Base-by-base conservation (phyloP, 441 rosid genomes). In the Erysimum cheiri region DNA sequence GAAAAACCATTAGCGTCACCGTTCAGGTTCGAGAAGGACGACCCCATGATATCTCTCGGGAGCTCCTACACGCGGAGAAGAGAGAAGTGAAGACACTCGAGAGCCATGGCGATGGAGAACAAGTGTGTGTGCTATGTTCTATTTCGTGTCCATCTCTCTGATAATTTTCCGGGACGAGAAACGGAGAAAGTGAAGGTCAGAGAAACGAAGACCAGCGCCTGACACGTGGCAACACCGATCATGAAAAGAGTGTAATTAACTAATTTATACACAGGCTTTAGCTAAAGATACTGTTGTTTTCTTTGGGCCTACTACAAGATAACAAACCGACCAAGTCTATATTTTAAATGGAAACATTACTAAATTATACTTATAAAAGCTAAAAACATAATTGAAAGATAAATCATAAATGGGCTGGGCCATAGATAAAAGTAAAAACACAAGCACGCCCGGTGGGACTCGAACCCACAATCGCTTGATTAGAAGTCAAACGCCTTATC, bases 381-480 rank as follows among this genome's bases (percentile, higher is more conserved):
- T 22, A 1, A 22, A 22, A 22, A 22, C 24, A 19, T 19, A 19
- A 19, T 19, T 19, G 22, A 19, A 19, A 19, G 1, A n/a, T n/a
- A n/a, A n/a, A n/a, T n/a, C n/a, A n/a, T 49, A 19, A 47, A 49
- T 49, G 31, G 53, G 53, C 55, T 2, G 15, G 35, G 9, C 17
- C n/a, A 6, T 12, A 2, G 9, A 6, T 28, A 6, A 2, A 6
- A n/a, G 0, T 6, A 11, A 19, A 0, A 57, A 0, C 0, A 0
- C 0, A 0, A 5, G 0, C 64, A 60, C 64, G 49, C 88, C 87
- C 79, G 90, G 83, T 87, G 88, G 95, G 89, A 85, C 87, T 87
- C 88, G 86, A 88, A 88, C 90, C 90, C 91, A 85, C 90, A 85
- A 85, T 84, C 88, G 85, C 71, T 68, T 88, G 90, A 85, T 85